Base-by-base conservation (phyloP, 2,329 filamentous ascomycete species). In the Aspergillus sp. region DNA sequence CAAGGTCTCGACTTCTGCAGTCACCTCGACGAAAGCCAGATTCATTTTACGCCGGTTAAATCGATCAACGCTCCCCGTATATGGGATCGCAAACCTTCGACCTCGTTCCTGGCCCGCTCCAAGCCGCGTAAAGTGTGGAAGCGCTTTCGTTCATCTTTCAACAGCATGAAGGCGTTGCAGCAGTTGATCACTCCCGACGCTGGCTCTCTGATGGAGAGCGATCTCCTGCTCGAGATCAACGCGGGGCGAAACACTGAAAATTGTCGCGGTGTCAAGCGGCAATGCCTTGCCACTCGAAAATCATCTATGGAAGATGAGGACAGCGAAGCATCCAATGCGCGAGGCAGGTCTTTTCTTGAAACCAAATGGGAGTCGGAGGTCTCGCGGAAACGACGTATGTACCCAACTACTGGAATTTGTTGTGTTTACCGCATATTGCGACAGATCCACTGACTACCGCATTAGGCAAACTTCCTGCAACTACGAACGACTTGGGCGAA, bases 91-190 rank as follows among this genome's bases (percentile, higher is more conserved):
- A 75, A 75, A 55, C 77, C 77, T 17, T 73, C 76, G 4, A 77
- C 74, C 5, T 72, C 77, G 3, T 74, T 76, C 49, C 61, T 70
- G 39, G 63, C 71, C 13, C 74, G 75, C 11, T 68, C 73, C 41
- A 76, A 75, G 41, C 69, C 76, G 40, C 75, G 75, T 49, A 80
- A 78, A 56, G 68, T 80, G 54, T 80, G 77, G 77, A 80, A 79
- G 62, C 73, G 77, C 48, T 72, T 79, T 57, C 69, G 69, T 27
- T 65, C 69, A 6, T 72, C 71, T 3, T 75, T 75, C 54, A 66
- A 70, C 58, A 66, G 64, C 54, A 72, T 73, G 69, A 69, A 67
- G 54, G 57, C 62, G 22, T 65, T 71, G 56, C 68, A 69, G 51
- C 64, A 64, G 52, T 58, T 66, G 51, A 64, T 60, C 17, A 61